phyloP scores from a whole-genome alignment of 257 asterid genomes.

The Capsicum chinense region DNA sequence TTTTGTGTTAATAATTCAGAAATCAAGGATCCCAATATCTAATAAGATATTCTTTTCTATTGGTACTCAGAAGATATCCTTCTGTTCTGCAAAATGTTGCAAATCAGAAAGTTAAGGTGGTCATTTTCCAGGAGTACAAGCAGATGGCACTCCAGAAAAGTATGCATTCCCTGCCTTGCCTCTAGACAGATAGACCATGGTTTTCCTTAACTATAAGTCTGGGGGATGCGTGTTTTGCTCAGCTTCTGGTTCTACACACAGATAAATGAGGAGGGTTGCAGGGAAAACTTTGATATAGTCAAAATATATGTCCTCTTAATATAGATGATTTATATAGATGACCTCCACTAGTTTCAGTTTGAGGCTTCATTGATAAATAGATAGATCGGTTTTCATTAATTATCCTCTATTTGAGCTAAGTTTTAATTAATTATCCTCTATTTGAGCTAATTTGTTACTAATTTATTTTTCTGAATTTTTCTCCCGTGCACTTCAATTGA shows the following conservation, averaged over 20 bases:
- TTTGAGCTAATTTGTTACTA: not conserved
- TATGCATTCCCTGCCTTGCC: not conserved
- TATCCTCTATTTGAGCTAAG: not conserved
- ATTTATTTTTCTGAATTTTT: not conserved
- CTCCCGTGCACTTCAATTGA: too few relatives aligned
- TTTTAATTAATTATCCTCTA: not conserved
- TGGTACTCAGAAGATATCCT: not conserved
- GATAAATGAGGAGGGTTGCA: slow-evolving; percentile 18
- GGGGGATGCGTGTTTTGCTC: not conserved
- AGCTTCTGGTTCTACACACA: not conserved
- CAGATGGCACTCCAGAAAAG: not conserved
- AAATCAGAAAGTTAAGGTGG: slow-evolving; percentile 14
- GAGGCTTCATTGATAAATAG: not conserved
- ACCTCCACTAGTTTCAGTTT: not conserved
- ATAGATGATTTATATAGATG: not conserved
- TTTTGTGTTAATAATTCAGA: not conserved
- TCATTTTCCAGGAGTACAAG: not conserved
- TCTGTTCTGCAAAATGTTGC: not conserved
- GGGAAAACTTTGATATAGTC: not conserved
- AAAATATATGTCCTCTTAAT: not conserved
- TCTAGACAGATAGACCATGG: not conserved
- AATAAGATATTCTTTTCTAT: not conserved
- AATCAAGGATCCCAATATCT: not conserved
- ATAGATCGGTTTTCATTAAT: not conserved
- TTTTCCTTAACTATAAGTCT: not conserved